These are phyloP conservation scores for Ascoidea rubescens DNA, from an alignment of 805 yeast species.

Conservation along the genomic window DNA sequence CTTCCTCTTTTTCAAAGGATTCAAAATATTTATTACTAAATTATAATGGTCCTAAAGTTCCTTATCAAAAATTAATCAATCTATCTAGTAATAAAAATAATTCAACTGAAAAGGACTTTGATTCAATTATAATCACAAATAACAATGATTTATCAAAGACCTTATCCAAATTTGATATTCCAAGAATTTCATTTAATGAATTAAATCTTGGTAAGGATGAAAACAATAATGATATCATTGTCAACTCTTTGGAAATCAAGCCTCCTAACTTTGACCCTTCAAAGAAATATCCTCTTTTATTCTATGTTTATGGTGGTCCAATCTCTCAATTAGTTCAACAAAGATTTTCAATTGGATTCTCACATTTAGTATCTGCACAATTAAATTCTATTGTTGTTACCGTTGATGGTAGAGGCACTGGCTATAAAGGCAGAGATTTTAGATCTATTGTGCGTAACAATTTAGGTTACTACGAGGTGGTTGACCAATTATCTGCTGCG, in stretches of 20 bases:
- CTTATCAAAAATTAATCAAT: slow-evolving; percentile 61
- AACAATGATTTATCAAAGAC: slow-evolving; percentile 28
- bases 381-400: slow-evolving; percentile 79
- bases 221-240: slow-evolving; percentile 29
- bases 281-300: slow-evolving; percentile 57
- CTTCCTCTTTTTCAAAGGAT: slow-evolving; percentile 69
- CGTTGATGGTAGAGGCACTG: slow-evolving; percentile 96
- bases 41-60: slow-evolving; percentile 71
- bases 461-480: slow-evolving; percentile 70
- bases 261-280: slow-evolving; percentile 57
- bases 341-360: slow-evolving; percentile 46
- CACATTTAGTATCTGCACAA: slow-evolving; percentile 64
- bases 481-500: slow-evolving; percentile 82
- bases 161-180: slow-evolving; percentile 37
- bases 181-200: slow-evolving; percentile 32
- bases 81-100: slow-evolving; percentile 24
- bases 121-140: slow-evolving; percentile 25
- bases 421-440: slow-evolving; percentile 68
- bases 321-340: slow-evolving; percentile 75
- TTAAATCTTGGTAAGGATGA: slow-evolving; percentile 38
- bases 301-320: slow-evolving; percentile 92
- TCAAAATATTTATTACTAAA: slow-evolving; percentile 54
- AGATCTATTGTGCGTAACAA: slow-evolving; percentile 70
- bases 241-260: slow-evolving; percentile 60
- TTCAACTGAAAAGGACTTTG: neutral